Conservation (phyloP, 2,329 filamentous ascomycete species). For the Pseudopithomyces chartarum region DNA sequence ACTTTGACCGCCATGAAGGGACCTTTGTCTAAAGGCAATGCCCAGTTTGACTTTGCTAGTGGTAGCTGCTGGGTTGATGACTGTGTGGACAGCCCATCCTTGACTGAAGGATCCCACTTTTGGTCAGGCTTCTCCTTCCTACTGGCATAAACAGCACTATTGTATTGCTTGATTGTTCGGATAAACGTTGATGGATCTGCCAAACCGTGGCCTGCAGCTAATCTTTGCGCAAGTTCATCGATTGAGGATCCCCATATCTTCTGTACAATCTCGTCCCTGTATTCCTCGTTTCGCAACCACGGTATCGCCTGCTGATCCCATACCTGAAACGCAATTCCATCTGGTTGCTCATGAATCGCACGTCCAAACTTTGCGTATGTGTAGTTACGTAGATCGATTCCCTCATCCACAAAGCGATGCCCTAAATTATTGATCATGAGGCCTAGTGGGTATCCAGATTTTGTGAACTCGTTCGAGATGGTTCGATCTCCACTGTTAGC, state of each 20-base stretch:
- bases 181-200: slow-evolving; percentile 54
- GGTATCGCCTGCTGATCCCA: slow-evolving; percentile 61
- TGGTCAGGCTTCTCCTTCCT: slow-evolving; percentile 50
- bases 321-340: slow-evolving; percentile 65
- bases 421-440: slow-evolving; percentile 67
- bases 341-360: slow-evolving; percentile 64
- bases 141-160: slow-evolving; percentile 59
- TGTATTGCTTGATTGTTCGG: slow-evolving; percentile 60
- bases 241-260: slow-evolving; percentile 58
- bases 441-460: slow-evolving; percentile 70
- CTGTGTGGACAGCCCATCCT: slow-evolving; percentile 67
- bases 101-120: slow-evolving; percentile 64
- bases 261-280: slow-evolving; percentile 61
- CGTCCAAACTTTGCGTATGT: slow-evolving; percentile 70
- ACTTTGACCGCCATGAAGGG: slow-evolving; percentile 70
- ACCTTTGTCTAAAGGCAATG: slow-evolving; percentile 59
- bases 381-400: slow-evolving; percentile 67
- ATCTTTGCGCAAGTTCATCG: slow-evolving; percentile 60
- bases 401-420: slow-evolving; percentile 69
- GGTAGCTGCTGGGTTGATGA: slow-evolving; percentile 51
- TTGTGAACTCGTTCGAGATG: slow-evolving; percentile 71
- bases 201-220: slow-evolving; percentile 54
- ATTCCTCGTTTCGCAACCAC: slow-evolving; percentile 67
- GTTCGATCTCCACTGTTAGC: slow-evolving; percentile 59
- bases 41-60: slow-evolving; percentile 70